phyloP scores from a whole-genome alignment of 306 rosid species.

The Adenanthera pavonina region DNA sequence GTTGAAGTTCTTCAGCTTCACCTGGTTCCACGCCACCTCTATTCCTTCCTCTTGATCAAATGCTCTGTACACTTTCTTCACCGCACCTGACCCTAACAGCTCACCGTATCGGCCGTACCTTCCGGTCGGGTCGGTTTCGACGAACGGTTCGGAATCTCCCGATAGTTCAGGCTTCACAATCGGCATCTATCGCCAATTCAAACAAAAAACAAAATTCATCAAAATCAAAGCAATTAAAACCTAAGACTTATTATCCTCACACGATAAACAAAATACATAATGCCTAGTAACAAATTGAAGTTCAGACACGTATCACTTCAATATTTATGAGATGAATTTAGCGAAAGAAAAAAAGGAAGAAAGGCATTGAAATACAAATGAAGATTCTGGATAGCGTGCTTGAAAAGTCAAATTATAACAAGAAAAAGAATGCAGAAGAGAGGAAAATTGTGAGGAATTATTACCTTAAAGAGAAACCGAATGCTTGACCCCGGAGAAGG shows the following conservation, averaged over 20 bases:
- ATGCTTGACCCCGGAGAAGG: neutral
- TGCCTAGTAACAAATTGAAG: neutral
- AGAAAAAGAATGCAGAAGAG: conserved; percentile 24
- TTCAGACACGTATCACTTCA: neutral
- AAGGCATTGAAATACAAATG: neutral
- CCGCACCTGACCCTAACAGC: neutral
- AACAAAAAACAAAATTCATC: neutral
- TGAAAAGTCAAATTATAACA: neutral
- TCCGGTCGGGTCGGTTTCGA: conserved; percentile 68
- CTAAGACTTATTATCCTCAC: neutral
- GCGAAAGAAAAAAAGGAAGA: neutral
- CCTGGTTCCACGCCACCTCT: conserved; percentile 38
- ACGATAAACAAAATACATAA: neutral
- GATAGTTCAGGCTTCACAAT: conserved; percentile 42
- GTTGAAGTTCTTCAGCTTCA: conserved; percentile 48
- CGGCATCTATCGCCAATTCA: conserved; percentile 58
- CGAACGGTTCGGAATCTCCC: conserved; percentile 72
- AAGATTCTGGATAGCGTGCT: neutral
- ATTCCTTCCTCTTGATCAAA: conserved; percentile 21
- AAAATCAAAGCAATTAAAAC: neutral
- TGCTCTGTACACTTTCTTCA: conserved; percentile 13
- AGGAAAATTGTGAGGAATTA: neutral
- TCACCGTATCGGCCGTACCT: conserved; percentile 65
- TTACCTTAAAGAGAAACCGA: conserved; percentile 42
- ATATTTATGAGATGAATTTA: neutral